phyloP scores from a whole-genome alignment of 495 filamentous ascomycete genomes.

The Xylona heveae region DNA sequence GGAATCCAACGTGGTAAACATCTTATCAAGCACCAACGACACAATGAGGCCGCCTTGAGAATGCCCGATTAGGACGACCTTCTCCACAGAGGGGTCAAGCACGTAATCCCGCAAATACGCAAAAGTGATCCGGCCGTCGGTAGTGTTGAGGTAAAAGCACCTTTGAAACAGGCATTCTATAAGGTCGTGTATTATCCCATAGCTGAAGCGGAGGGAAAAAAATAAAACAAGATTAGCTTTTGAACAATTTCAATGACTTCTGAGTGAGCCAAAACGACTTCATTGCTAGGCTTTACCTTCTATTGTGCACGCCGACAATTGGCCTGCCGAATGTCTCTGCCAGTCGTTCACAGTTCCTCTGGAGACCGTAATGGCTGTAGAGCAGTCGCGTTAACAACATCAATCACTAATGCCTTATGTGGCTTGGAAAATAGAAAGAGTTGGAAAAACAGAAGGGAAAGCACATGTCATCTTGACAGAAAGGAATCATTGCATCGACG shows the following conservation, averaged over 20 bases:
- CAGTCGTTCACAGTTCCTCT: conserved; percentile 2
- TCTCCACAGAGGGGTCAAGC: conserved; percentile 34
- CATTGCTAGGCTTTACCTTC: no score
- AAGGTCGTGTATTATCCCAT: conserved; percentile 52
- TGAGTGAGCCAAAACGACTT: no score
- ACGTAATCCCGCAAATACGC: conserved; percentile 33
- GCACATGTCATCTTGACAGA: no score
- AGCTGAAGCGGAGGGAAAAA: no score
- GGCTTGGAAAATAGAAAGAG: no score
- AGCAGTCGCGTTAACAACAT: no score
- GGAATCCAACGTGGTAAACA: conserved; percentile 55
- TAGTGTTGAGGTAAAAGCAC: conserved; percentile 49
- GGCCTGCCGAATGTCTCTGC: conserved; percentile 3
- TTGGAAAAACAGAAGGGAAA: no score
- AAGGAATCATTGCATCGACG: no score
- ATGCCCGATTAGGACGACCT: conserved; percentile 60
- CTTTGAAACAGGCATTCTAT: conserved; percentile 61
- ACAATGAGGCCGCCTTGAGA: conserved; percentile 69
- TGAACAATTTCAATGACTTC: no score
- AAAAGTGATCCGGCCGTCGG: conserved; percentile 37
- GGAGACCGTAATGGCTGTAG: conserved; percentile 3
- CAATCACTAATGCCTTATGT: no score
- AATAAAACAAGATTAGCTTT: no score
- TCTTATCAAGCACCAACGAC: conserved; percentile 53
- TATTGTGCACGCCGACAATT: conserved; percentile 2